A percentile compares a stretch with the other conserved stretches of the same genome.
These are phyloP conservation scores for Chrysosporium queenslandicum DNA, from an alignment of 2,329 filamentous ascomycete species.

Conservation along the genomic window DNA sequence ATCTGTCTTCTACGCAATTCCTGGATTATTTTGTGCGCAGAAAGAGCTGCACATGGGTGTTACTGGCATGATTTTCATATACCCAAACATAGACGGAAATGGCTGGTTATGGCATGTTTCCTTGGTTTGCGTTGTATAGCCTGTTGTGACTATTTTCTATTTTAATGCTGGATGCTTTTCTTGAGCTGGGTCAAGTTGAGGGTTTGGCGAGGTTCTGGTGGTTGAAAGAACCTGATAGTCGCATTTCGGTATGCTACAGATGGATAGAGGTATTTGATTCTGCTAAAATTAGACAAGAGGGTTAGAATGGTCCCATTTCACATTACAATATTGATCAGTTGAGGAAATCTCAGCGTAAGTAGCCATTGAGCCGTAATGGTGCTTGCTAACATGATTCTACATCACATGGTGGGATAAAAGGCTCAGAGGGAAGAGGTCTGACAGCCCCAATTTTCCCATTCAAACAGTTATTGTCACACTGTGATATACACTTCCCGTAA, in stretches of 20 bases:
- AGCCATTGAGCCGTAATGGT: no score
- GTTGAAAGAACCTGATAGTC: no score
- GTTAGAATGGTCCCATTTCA: no score
- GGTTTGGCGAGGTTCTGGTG: no score
- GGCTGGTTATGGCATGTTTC: not conserved
- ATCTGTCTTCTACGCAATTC: not conserved
- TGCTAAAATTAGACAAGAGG: no score
- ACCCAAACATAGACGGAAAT: not conserved
- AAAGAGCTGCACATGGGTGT: not conserved
- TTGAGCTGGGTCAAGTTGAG: no score
- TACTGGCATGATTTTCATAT: not conserved
- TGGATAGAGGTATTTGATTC: no score
- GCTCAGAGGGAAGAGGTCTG: not conserved
- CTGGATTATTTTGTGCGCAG: not conserved
- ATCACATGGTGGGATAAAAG: not conserved
- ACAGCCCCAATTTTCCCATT: not conserved
- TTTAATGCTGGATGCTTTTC: not conserved
- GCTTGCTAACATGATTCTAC: no score
- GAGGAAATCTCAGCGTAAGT: no score
- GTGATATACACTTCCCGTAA: slow-evolving; percentile 16
- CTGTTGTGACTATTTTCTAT: no score
- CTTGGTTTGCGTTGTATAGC: not conserved
- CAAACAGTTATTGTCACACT: slow-evolving; percentile 12
- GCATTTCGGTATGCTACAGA: no score
- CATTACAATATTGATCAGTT: no score